These are phyloP conservation scores for Erythrobasidium yunnanense DNA, from an alignment of 768 basidiomycete species.

Conservation along the genomic window DNA sequence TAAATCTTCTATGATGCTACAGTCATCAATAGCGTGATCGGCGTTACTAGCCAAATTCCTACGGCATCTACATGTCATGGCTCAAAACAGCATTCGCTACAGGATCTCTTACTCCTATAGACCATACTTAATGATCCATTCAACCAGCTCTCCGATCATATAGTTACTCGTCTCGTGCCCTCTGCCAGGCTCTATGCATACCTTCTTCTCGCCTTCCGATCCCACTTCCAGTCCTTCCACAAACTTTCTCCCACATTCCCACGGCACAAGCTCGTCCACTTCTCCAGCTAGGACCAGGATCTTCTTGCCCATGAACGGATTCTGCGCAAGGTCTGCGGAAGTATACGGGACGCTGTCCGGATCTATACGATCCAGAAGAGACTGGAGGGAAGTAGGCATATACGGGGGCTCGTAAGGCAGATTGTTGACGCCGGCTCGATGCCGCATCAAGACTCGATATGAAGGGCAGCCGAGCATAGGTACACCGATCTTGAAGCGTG, in stretches of 20 bases:
- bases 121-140: slow-evolving; percentile 13
- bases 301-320: slow-evolving; percentile 6
- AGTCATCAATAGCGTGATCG: no score
- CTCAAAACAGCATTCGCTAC: no score
- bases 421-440: neutral
- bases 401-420: slow-evolving; percentile 8
- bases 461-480: slow-evolving; percentile 21
- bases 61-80: no score
- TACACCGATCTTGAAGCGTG: slow-evolving; percentile 10
- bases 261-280: slow-evolving; percentile 20
- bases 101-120: neutral
- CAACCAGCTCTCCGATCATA: slow-evolving; percentile 8
- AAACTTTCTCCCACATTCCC: slow-evolving; percentile 1
- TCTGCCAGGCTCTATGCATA: neutral
- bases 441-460: slow-evolving; percentile 23
- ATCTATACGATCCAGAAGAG: neutral
- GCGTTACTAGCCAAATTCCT: no score
- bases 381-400: slow-evolving; percentile 5
- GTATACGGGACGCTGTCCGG: slow-evolving; percentile 11
- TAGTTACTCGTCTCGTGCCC: slow-evolving; percentile 13
- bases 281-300: slow-evolving; percentile 10
- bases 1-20: no score
- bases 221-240: slow-evolving; percentile 16
- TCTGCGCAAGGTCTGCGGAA: neutral
- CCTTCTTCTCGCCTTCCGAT: slow-evolving; percentile 1